Base-by-base conservation (phyloP, 2,329 filamentous ascomycete species). In the Penicillium hordei region DNA sequence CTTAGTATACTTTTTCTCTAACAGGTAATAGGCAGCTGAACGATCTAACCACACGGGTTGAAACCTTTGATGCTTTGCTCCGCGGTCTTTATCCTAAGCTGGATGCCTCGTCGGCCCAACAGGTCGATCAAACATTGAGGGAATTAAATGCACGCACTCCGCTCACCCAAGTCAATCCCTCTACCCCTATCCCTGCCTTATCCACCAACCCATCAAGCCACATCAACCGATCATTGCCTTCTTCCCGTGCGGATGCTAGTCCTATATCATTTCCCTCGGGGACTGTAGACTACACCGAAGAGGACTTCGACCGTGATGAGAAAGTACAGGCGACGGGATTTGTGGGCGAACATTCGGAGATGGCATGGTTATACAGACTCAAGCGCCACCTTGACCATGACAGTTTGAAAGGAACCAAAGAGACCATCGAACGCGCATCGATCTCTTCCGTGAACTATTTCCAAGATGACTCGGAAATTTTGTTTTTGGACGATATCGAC, bases 301-400 rank as follows among this genome's bases (percentile, higher is more conserved):
- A 79, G 60, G 78, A 79, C 50, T 78, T 77, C 58, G 75, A 76
- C 33, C 71, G 74, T 31, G 72, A 73, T 58, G 72, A 75, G 52
- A 71, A 72, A 45, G 69, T 72, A 13, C 70, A 74, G 49, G 68
- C 72, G 1, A 73, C 72, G 33, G 75, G 77, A 0, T 79, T 77
- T 64, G 72, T 78, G 55, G 78, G 78, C 12, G 78, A 77, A 57
- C 75, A 77, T 52, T 78, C 77, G 5, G 76, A 78, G 51, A 70
- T 77, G 40, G 73, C 72, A 23, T 80, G 78, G 78, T 61, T 79
- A 27, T 74, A 78, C 60, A 70, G 74, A 52, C 63, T 79, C 52
- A 74, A 72, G 46, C 69, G 74, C 50, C 62, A 72, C 31, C 72
- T 76, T 49, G 71, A 73, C 49, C 65, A 64, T 34, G 68, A 65